Evolutionary conservation across 2,329 filamentous ascomycete species (phyloP), one percentile per base, ranked within the genome.

Genomic region (Diplocarpon rosae): DNA sequence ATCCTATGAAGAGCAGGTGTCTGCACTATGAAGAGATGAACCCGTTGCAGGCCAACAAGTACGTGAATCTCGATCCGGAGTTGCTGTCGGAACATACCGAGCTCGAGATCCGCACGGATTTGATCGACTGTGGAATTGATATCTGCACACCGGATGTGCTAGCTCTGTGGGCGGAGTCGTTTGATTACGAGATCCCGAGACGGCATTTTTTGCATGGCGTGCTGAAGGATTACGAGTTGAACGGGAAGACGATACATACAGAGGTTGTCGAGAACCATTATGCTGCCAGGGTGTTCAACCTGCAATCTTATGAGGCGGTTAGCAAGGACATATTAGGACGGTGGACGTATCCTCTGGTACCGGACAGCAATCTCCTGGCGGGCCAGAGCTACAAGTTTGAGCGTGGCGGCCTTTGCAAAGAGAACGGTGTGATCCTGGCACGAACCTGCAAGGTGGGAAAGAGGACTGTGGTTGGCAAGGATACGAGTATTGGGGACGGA

Each of bases 81-180:
- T 70, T 95, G n/a, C 69, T 95, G 14, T 78, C 82, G 42, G 72
- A 77, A 39, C 72, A 84, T 53, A 66, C 68, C 36, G 85, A 94
- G 61, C 75, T 95, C 40, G 87, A 93, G 56, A 71, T 95, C 15
- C 79, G 89, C 32, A 78, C 83, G 52, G 90, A 98, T 64, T 69
- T 98, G 47, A 84, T 96, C 50, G 92, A 98, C 63, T 89, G 87
- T 56, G 85, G 86, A 42, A 92, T 98, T 58, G 92, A 98, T 62
- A 96, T 98, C 52, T 96, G 90, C 65, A 96, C 92, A 1, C 89
- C 90, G 0, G 92, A 96, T 60, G 89, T 95, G 8, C 74, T 96
- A 35, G 89, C 89, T 7, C 68, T 96, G 46, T 98, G 92, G 86
- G 92, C 88, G 8, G 92, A 98, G 65, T 95, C 89, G 60, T 98